These are phyloP conservation scores for Termitomyces sp. DNA, from an alignment of 768 basidiomycete species.

Conservation along the genomic window DNA sequence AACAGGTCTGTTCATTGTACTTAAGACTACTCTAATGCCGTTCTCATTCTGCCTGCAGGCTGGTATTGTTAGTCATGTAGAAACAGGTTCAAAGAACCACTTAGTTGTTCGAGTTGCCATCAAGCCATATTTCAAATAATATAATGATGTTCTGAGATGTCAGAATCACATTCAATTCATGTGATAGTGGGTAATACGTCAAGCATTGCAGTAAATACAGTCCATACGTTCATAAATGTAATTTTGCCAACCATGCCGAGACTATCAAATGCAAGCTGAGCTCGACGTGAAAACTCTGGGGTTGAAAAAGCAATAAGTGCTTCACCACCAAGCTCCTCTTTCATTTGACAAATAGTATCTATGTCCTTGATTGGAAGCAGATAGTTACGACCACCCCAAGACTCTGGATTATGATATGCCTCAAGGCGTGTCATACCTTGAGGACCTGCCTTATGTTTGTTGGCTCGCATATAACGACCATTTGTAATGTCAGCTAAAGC, in stretches of 20 bases:
- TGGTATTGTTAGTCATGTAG: too few relatives aligned
- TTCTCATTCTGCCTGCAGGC: too few relatives aligned
- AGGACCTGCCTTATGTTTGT: constrained; percentile 27
- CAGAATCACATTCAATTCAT: background rate
- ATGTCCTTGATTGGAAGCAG: constrained; percentile 18
- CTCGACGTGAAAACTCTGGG: constrained; percentile 17
- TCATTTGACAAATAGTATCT: constrained; percentile 19
- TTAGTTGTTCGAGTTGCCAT: too few relatives aligned
- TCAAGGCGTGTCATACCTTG: constrained; percentile 23
- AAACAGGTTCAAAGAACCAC: too few relatives aligned
- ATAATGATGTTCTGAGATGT: too few relatives aligned
- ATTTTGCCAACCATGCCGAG: background rate
- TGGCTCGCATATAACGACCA: constrained; percentile 19
- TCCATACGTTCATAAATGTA: background rate
- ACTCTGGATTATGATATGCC: constrained; percentile 17
- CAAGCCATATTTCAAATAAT: too few relatives aligned
- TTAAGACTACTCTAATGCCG: too few relatives aligned
- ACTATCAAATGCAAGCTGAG: constrained; percentile 1
- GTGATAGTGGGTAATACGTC: background rate
- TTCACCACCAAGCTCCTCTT: constrained; percentile 25
- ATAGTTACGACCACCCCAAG: constrained; percentile 23
- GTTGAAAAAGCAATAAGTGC: constrained; percentile 25
- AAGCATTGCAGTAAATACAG: background rate
- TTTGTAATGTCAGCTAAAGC: constrained; percentile 18
- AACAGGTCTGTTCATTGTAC: background rate